Conservation (phyloP, 176 grass and related monocot species). For the Cenchrus purpureus region DNA sequence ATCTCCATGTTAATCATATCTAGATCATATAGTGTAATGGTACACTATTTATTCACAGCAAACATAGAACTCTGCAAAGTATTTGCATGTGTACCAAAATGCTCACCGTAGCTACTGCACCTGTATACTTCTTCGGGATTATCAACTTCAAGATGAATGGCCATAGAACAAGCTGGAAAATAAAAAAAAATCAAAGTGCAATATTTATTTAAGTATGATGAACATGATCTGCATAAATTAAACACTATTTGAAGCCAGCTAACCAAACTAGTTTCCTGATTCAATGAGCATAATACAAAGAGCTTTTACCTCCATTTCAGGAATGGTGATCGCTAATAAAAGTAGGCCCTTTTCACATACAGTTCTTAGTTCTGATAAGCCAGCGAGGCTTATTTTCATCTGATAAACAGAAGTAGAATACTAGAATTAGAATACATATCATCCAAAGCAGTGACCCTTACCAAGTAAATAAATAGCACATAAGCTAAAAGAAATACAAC, state of each 20-base stretch:
- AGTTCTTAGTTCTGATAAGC: slow-evolving; percentile 79
- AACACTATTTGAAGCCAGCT: slow-evolving; percentile 14
- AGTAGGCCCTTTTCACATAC: slow-evolving; percentile 96
- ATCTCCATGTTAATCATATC: slow-evolving; percentile 36
- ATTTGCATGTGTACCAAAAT: slow-evolving; percentile 30
- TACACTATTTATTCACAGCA: slow-evolving; percentile 22
- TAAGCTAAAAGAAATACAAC: slow-evolving; percentile 41
- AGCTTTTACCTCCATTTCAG: slow-evolving; percentile 95
- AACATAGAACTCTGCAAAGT: slow-evolving; percentile 14
- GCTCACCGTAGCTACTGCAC: slow-evolving; percentile 84
- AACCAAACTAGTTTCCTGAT: slow-evolving; percentile 17
- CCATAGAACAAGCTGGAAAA: slow-evolving; percentile 88
- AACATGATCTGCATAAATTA: background rate
- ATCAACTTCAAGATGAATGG: slow-evolving; percentile 98
- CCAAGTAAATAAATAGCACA: slow-evolving; percentile 31
- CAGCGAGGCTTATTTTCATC: slow-evolving; percentile 70
- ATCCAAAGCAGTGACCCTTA: slow-evolving; percentile 2
- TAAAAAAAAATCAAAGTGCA: slow-evolving; percentile 27
- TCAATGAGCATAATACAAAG: slow-evolving; percentile 12
- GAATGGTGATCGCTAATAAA: slow-evolving; percentile 96
- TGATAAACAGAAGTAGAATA: slow-evolving; percentile 40
- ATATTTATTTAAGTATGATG: slow-evolving; percentile 31
- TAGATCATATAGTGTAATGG: slow-evolving; percentile 20
- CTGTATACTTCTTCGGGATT: slow-evolving; percentile 87
- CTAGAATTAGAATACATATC: slow-evolving; percentile 28